These are phyloP conservation scores for Paxillus involutus DNA, from an alignment of 768 basidiomycete genomes.

Conservation along the genomic window DNA sequence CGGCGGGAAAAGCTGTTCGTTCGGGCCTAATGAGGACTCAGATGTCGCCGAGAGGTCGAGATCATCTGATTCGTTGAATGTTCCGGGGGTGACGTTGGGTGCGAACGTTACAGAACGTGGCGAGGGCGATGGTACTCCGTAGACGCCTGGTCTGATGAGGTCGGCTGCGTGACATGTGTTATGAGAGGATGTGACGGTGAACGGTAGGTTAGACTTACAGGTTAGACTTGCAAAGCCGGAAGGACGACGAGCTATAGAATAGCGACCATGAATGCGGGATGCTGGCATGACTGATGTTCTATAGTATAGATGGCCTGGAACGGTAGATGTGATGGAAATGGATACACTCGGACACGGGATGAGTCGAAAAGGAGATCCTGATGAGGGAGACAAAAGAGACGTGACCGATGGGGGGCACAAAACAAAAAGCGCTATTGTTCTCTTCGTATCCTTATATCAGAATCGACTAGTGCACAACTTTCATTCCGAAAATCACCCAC, in stretches of 20 bases:
- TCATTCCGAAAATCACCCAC: neutral
- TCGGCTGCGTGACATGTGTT: constrained; percentile 28
- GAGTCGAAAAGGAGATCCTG: constrained; percentile 3
- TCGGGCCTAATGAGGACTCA: constrained; percentile 31
- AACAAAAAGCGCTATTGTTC: constrained; percentile 28
- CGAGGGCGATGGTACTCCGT: constrained; percentile 41
- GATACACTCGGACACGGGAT: constrained; percentile 28
- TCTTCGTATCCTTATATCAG: constrained; percentile 21
- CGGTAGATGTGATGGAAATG: constrained; percentile 22
- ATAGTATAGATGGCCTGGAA: constrained; percentile 3
- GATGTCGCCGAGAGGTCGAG: constrained; percentile 19
- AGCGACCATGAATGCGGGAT: constrained; percentile 17
- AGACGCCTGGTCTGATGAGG: constrained; percentile 53
- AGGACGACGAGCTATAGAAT: constrained; percentile 40
- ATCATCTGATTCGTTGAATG: constrained; percentile 41
- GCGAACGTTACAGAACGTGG: constrained; percentile 61
- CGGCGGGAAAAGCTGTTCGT: constrained; percentile 53
- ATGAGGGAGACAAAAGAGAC: constrained; percentile 23
- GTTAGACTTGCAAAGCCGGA: constrained; percentile 35
- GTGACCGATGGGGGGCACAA: constrained; percentile 1
- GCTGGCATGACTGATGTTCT: constrained; percentile 12
- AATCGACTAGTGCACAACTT: neutral
- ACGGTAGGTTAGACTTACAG: constrained; percentile 4
- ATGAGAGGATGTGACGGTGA: neutral
- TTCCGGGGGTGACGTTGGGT: constrained; percentile 58